Percentiles rank a stretch among this genome's conserved stretches.
Conservation (phyloP, 306 rosid genomes). For the Cucurbita moschata region DNA sequence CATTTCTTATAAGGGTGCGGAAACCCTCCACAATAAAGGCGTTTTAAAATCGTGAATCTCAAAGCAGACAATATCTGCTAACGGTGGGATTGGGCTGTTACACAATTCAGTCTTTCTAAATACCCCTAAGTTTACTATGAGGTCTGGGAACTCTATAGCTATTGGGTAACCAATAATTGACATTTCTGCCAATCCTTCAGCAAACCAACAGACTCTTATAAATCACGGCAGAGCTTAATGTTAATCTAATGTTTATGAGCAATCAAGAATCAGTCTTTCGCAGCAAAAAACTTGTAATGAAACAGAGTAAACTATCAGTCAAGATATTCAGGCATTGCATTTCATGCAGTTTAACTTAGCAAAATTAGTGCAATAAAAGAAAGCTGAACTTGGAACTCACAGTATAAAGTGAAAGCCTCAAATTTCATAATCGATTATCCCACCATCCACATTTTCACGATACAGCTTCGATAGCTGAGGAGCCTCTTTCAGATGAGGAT, state of each 20-base stretch:
- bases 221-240: background rate
- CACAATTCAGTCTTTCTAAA: background rate
- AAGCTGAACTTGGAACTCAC: background rate
- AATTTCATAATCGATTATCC: background rate
- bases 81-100: too few relatives aligned
- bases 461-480: conserved; percentile 16
- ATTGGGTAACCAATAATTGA: background rate
- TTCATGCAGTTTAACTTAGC: background rate
- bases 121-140: background rate
- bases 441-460: background rate
- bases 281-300: background rate
- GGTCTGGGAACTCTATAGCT: background rate
- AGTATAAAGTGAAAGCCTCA: background rate
- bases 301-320: background rate
- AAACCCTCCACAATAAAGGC: too few relatives aligned
- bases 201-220: background rate
- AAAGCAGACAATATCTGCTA: too few relatives aligned
- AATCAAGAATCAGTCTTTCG: background rate
- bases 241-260: background rate
- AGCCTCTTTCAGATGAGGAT: conserved; percentile 11
- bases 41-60: too few relatives aligned
- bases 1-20: too few relatives aligned
- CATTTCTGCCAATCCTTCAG: background rate
- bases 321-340: background rate
- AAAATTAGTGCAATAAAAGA: background rate